Evolutionary conservation across 1,284 basidiomycete genomes (phyloP).

Genomic region (Rhodotorula sp.): DNA sequence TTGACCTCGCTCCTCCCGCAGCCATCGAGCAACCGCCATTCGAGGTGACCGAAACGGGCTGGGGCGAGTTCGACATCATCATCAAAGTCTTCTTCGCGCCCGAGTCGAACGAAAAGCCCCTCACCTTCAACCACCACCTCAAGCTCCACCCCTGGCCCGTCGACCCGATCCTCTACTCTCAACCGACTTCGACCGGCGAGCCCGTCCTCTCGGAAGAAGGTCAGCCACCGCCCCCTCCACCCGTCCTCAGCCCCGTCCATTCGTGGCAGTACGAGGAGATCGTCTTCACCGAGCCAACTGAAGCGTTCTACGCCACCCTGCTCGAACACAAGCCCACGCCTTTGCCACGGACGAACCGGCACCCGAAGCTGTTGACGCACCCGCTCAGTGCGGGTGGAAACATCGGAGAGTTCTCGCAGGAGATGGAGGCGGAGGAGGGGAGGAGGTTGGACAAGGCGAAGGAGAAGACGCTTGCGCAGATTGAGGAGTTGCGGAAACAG

Average conservation of each 20-base stretch:
- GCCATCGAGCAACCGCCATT: constrained; percentile 91
- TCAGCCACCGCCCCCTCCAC: not conserved
- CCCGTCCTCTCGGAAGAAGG: constrained; percentile 1
- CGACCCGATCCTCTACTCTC: constrained; percentile 31
- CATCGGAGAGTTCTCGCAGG: constrained; percentile 65
- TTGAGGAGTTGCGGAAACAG: constrained; percentile 46
- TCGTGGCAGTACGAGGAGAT: constrained; percentile 99
- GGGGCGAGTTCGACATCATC: constrained; percentile 98
- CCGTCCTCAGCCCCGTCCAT: constrained; percentile 61
- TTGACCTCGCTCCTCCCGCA: constrained; percentile 49
- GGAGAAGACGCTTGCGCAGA: constrained; percentile 58
- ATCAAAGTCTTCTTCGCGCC: constrained; percentile 89
- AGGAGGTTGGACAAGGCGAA: constrained; percentile 75
- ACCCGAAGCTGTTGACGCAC: constrained; percentile 14
- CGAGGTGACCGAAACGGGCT: constrained; percentile 93
- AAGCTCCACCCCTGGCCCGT: constrained; percentile 88
- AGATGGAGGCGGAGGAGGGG: constrained; percentile 82
- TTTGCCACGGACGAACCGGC: constrained; percentile 57
- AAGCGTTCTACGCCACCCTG: constrained; percentile 80
- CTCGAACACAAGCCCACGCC: constrained; percentile 79
- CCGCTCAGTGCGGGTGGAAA: constrained; percentile 34
- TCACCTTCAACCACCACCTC: constrained; percentile 84
- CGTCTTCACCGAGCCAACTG: constrained; percentile 91
- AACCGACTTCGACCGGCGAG: constrained; percentile 51
- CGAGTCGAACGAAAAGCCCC: constrained; percentile 88